Evolutionary conservation across 75 land plant species (phyloP).

Genomic region (Cunninghamia lanceolata): DNA sequence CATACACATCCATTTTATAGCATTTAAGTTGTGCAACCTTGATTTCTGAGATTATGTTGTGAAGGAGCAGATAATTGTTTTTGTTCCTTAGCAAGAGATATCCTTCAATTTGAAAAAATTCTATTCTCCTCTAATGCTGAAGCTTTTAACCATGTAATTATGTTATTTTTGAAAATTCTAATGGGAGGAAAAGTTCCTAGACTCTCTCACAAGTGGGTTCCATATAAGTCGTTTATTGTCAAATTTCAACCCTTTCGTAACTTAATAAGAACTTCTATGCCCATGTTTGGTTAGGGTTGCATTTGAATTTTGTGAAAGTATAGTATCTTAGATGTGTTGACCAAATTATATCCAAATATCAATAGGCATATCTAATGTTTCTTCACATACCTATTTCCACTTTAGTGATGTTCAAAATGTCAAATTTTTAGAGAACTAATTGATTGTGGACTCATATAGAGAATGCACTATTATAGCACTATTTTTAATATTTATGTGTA

Average conservation of each 20-base stretch:
- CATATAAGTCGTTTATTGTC: background rate
- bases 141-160: background rate
- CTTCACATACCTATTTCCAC: background rate
- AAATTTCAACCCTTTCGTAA: background rate
- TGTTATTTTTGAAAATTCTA: background rate
- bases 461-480: no score
- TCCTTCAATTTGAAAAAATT: background rate
- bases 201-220: background rate
- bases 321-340: no score
- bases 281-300: background rate
- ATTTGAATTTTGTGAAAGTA: no score
- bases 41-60: background rate
- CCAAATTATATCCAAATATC: background rate
- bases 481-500: no score
- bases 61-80: background rate
- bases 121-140: background rate
- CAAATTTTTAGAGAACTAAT: background rate
- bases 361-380: background rate
- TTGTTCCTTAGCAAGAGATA: background rate
- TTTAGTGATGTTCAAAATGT: background rate
- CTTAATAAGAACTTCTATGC: background rate
- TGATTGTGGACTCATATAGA: background rate
- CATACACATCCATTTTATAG: background rate
- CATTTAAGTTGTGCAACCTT: background rate
- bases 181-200: background rate